These are phyloP conservation scores for Fusarium musae DNA, from an alignment of 2,329 filamentous ascomycete species.

Conservation along the genomic window DNA sequence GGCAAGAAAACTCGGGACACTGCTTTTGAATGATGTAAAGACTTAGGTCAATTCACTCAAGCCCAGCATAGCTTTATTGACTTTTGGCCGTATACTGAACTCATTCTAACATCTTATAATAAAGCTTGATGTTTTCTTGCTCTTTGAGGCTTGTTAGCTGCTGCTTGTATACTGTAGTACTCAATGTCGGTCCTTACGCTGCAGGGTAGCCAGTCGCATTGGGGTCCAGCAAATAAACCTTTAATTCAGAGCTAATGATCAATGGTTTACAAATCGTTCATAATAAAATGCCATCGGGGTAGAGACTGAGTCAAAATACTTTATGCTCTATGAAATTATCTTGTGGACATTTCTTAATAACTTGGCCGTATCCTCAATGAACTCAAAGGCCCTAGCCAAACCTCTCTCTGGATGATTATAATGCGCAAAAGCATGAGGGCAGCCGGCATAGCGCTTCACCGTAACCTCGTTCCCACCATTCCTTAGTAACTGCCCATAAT, in stretches of 20 bases:
- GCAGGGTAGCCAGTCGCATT: background rate
- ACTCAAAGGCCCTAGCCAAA: background rate
- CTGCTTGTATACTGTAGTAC: background rate
- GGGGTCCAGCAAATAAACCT: background rate
- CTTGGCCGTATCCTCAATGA: background rate
- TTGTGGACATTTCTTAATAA: background rate
- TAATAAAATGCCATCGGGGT: background rate
- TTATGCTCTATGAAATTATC: too few species aligned
- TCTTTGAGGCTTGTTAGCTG: background rate
- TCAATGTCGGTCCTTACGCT: background rate
- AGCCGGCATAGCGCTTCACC: background rate
- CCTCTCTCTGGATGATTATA: background rate
- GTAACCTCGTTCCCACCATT: background rate
- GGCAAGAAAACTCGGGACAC: background rate
- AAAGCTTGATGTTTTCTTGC: background rate
- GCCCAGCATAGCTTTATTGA: too few species aligned
- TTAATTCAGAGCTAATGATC: too few species aligned
- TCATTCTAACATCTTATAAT: background rate
- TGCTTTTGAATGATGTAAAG: accelerated
- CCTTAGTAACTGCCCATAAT: background rate
- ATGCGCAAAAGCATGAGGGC: conserved; percentile 1
- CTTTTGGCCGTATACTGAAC: too few species aligned
- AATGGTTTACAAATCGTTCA: background rate
- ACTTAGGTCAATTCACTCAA: too few species aligned
- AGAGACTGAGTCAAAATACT: background rate